These are phyloP conservation scores for Boletellus ananas DNA, from an alignment of 768 basidiomycete species.

Conservation along the genomic window DNA sequence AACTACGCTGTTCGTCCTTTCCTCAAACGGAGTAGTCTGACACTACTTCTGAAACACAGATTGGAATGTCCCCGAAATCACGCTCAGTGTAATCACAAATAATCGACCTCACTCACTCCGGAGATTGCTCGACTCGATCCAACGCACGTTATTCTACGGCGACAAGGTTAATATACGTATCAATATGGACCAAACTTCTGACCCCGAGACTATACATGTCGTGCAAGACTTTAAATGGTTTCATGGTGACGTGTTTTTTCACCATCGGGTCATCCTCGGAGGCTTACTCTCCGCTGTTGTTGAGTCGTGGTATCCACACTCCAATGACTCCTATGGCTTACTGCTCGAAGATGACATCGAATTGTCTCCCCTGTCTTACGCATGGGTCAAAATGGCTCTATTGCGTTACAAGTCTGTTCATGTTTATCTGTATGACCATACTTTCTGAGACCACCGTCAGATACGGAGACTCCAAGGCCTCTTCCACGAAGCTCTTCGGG, in stretches of 20 bases:
- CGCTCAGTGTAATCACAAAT: conserved; percentile 74
- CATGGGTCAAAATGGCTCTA: conserved; percentile 79
- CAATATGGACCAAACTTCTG: conserved; percentile 74
- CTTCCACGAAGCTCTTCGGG: conserved; percentile 58
- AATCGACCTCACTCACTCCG: conserved; percentile 66
- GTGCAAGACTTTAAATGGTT: conserved; percentile 54
- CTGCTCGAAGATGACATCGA: conserved; percentile 87
- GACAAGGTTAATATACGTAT: conserved; percentile 62
- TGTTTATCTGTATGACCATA: neutral
- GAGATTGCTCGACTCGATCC: conserved; percentile 63
- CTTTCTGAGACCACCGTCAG: conserved; percentile 33
- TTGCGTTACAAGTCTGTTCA: conserved; percentile 62
- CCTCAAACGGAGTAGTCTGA: conserved; percentile 8
- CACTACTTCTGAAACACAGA: conserved; percentile 39
- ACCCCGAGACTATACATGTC: conserved; percentile 53
- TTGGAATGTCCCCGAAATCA: conserved; percentile 69
- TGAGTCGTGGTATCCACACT: conserved; percentile 83
- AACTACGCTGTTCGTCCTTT: conserved; percentile 33
- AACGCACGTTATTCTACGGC: conserved; percentile 58
- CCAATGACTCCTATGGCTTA: conserved; percentile 71
- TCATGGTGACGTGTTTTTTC: conserved; percentile 54
- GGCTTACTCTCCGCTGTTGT: conserved; percentile 81
- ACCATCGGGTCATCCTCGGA: conserved; percentile 74
- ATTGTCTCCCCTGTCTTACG: conserved; percentile 78
- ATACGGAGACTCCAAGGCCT: conserved; percentile 45